These are phyloP conservation scores for Oldenlandia corymbosa DNA, from an alignment of 257 asterid genomes.

Conservation along the genomic window DNA sequence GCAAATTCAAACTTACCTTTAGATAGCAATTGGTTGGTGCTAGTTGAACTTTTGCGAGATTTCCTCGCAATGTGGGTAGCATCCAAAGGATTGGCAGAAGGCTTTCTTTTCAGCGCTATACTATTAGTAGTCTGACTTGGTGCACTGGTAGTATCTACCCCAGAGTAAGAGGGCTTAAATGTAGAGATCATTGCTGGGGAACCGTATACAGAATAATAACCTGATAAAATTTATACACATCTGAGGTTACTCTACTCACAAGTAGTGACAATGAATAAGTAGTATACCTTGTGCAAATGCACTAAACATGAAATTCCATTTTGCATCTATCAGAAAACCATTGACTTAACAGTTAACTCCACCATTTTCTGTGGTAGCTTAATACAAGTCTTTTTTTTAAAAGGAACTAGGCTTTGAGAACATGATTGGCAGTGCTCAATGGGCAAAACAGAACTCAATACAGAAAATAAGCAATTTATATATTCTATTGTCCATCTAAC, in stretches of 20 bases:
- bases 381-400: no score
- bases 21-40: constrained; percentile 22
- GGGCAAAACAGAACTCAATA: no score
- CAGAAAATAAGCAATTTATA: no score
- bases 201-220: constrained; percentile 36
- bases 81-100: constrained; percentile 31
- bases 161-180: constrained; percentile 23
- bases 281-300: background rate
- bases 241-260: background rate
- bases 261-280: background rate
- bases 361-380: no score
- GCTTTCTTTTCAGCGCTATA: constrained; percentile 47
- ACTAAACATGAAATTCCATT: background rate
- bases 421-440: background rate
- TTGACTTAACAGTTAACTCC: background rate
- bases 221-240: constrained; percentile 28
- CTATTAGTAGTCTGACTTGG: constrained; percentile 41
- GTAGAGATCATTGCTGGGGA: constrained; percentile 43
- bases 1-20: constrained; percentile 39
- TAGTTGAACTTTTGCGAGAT: constrained; percentile 37
- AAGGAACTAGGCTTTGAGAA: no score
- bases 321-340: background rate
- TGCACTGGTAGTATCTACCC: constrained; percentile 25
- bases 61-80: constrained; percentile 41
- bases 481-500: no score